Percentiles rank a stretch among this genome's conserved stretches.
phyloP scores from a whole-genome alignment of 768 basidiomycete species.

The Pleurotus cornucopiae region DNA sequence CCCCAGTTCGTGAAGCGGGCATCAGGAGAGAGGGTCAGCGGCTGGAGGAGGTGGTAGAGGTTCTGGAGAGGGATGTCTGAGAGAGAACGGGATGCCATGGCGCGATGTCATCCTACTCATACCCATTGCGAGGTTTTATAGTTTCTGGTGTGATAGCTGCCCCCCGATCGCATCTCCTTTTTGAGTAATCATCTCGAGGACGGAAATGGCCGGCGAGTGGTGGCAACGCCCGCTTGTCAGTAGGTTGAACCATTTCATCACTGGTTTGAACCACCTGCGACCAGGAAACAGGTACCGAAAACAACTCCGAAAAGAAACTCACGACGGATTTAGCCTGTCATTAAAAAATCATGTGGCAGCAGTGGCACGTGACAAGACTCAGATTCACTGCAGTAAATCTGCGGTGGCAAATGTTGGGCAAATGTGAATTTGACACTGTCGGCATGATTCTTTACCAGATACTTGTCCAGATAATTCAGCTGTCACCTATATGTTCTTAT shows the following conservation, averaged over 20 bases:
- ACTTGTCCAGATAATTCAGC: too few relatives aligned
- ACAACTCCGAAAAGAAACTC: slow-evolving; percentile 3
- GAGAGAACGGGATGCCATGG: slow-evolving; percentile 24
- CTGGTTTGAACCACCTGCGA: slow-evolving; percentile 1
- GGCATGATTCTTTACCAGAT: too few relatives aligned
- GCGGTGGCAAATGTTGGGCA: too few relatives aligned
- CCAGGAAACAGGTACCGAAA: slow-evolving; percentile 8
- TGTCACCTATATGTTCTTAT: too few relatives aligned
- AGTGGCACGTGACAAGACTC: too few relatives aligned
- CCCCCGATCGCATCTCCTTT: slow-evolving; percentile 23
- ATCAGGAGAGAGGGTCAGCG: slow-evolving; percentile 44
- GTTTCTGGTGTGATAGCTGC: slow-evolving; percentile 15
- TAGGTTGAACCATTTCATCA: not conserved
- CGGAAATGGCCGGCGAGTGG: slow-evolving; percentile 9
- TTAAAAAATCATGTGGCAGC: too few relatives aligned
- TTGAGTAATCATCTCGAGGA: slow-evolving; percentile 4
- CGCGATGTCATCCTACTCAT: slow-evolving; percentile 23
- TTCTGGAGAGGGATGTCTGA: slow-evolving; percentile 35
- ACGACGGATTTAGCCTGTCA: slow-evolving; percentile 6
- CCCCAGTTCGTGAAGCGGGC: slow-evolving; percentile 84
- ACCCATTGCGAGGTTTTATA: slow-evolving; percentile 33
- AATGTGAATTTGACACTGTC: too few relatives aligned
- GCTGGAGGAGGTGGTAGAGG: slow-evolving; percentile 51
- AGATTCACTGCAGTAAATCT: too few relatives aligned
- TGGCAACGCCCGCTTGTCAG: slow-evolving; percentile 11